Conservation (phyloP, 495 filamentous ascomycete species). For the Filosporella fistucella region DNA sequence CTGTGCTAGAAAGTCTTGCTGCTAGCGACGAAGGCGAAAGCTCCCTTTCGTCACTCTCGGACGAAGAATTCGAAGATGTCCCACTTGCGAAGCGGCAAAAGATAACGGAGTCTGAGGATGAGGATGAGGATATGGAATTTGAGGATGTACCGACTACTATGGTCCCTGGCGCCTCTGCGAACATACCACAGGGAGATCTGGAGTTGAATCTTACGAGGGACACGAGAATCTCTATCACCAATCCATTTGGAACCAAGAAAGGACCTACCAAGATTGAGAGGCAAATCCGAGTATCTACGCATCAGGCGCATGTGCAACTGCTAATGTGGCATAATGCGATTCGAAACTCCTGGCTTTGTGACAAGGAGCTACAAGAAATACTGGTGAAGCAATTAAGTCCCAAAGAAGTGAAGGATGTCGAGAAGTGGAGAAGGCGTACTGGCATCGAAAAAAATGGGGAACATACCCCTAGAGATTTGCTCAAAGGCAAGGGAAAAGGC, state of each 20-base stretch:
- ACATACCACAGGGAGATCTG: slow-evolving; percentile 50
- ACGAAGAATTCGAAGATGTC: slow-evolving; percentile 55
- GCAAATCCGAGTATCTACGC: slow-evolving; percentile 68
- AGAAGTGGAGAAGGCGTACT: slow-evolving; percentile 65
- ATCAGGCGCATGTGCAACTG: slow-evolving; percentile 85
- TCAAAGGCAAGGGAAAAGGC: slow-evolving; percentile 28
- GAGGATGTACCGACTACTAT: slow-evolving; percentile 63
- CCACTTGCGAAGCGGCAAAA: slow-evolving; percentile 32
- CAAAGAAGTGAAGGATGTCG: slow-evolving; percentile 63
- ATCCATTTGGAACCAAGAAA: slow-evolving; percentile 68
- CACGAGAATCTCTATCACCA: slow-evolving; percentile 44
- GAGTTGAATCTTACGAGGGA: slow-evolving; percentile 70
- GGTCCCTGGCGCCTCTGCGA: slow-evolving; percentile 25
- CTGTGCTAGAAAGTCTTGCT: slow-evolving; percentile 40
- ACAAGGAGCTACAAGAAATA: slow-evolving; percentile 71
- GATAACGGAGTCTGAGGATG: slow-evolving; percentile 32
- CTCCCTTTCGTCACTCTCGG: slow-evolving; percentile 58
- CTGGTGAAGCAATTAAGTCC: slow-evolving; percentile 67
- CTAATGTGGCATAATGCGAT: slow-evolving; percentile 85
- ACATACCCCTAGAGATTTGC: slow-evolving; percentile 27
- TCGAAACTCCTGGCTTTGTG: slow-evolving; percentile 83
- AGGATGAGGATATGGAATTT: slow-evolving; percentile 76
- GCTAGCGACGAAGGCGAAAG: slow-evolving; percentile 50
- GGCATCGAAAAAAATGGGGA: slow-evolving; percentile 44
- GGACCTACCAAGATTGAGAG: slow-evolving; percentile 82